These are phyloP conservation scores for Steccherinum ochraceum DNA, from an alignment of 768 basidiomycete genomes.

Conservation along the genomic window DNA sequence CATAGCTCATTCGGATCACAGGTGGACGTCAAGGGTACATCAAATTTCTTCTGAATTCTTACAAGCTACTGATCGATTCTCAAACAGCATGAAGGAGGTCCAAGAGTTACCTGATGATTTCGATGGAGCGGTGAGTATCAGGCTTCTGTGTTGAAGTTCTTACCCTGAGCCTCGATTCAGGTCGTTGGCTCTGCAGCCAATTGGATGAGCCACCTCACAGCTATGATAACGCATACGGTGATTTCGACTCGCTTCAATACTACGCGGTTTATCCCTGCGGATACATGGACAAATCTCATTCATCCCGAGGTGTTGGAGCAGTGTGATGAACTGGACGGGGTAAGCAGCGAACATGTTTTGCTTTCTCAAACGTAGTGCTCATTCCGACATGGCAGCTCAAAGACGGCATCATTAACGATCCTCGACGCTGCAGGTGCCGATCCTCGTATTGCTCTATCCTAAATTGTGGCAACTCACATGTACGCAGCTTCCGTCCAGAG, in stretches of 20 bases:
- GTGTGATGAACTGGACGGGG: conserved; percentile 26
- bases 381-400: conserved; percentile 8
- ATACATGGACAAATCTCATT: conserved; percentile 20
- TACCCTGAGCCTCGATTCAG: conserved; percentile 4
- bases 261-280: conserved; percentile 18
- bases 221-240: no score
- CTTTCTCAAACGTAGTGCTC: no score
- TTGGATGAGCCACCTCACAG: conserved; percentile 20
- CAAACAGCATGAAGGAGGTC: conserved; percentile 16
- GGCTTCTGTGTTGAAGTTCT: not conserved
- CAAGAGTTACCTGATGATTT: conserved; percentile 27
- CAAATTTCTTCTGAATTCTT: not conserved
- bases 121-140: conserved; percentile 21
- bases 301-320: conserved; percentile 25
- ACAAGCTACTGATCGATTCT: not conserved
- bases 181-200: conserved; percentile 26
- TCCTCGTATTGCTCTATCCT: not conserved
- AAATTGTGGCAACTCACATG: not conserved
- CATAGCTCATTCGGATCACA: no score
- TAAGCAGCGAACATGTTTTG: conserved; percentile 6
- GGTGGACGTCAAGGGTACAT: conserved; percentile 24
- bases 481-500: conserved; percentile 22
- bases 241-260: no score
- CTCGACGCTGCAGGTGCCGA: conserved; percentile 16
- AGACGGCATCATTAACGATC: conserved; percentile 24